Conservation (phyloP, 2,329 filamentous ascomycete genomes). For the Neonectria sp. region DNA sequence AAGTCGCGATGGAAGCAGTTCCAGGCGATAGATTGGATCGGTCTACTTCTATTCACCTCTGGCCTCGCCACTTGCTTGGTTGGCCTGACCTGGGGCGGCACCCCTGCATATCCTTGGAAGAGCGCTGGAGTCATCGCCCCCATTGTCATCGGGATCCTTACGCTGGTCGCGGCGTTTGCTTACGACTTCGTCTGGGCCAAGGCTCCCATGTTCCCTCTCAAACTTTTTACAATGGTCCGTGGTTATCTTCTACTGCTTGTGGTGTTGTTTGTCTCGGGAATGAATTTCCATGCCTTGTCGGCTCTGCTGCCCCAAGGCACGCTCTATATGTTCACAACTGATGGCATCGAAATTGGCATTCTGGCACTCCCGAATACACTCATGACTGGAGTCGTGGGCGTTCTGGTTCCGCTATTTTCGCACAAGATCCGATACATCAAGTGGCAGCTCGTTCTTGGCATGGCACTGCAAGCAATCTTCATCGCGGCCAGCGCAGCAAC, state of each 20-base stretch:
- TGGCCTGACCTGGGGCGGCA: conserved; percentile 30
- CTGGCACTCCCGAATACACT: conserved; percentile 16
- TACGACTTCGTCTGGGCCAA: conserved; percentile 25
- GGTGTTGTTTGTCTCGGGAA: conserved; percentile 30
- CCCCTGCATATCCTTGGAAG: conserved; percentile 18
- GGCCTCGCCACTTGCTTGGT: conserved; percentile 24
- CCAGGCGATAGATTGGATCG: conserved; percentile 29
- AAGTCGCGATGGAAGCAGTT: conserved; percentile 31
- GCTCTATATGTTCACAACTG: conserved; percentile 33
- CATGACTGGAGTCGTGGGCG: conserved; percentile 5
- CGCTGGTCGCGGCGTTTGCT: conserved; percentile 11
- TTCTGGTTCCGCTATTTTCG: conserved; percentile 8
- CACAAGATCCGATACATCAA: conserved; percentile 25
- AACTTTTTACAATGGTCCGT: conserved; percentile 8
- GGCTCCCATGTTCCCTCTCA: conserved; percentile 20
- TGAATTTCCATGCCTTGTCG: conserved; percentile 33
- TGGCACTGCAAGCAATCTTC: conserved; percentile 27
- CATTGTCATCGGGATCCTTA: not conserved
- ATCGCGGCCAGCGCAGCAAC: conserved; percentile 30
- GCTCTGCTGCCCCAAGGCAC: conserved; percentile 30
- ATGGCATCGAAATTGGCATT: conserved; percentile 29
- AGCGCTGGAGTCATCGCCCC: conserved; percentile 21
- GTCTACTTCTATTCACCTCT: conserved; percentile 3
- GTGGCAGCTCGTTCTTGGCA: conserved; percentile 26
- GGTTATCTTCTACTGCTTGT: conserved; percentile 20